Evolutionary conservation across 148 eudicot species (phyloP).

Genomic region (Vaccinium vitisidaea): DNA sequence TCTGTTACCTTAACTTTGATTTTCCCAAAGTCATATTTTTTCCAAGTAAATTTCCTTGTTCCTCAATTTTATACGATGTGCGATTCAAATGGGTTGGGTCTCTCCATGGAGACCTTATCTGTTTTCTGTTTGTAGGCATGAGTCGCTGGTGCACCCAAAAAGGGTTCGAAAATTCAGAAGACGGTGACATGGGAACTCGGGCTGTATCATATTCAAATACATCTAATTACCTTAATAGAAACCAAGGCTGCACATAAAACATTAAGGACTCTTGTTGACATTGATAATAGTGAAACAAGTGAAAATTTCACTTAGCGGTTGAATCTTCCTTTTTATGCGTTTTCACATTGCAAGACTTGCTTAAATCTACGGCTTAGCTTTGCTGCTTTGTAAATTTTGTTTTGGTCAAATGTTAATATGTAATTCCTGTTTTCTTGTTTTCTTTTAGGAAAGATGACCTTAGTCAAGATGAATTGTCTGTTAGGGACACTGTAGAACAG

Average conservation of each 20-base stretch:
- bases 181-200: neutral
- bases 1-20: neutral
- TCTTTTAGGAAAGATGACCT: constrained; percentile 21
- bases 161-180: neutral
- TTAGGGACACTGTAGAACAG: constrained; percentile 23
- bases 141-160: neutral
- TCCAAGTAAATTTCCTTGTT: neutral
- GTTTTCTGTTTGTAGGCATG: neutral
- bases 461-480: constrained; percentile 16
- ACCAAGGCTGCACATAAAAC: neutral
- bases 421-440: neutral
- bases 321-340: neutral
- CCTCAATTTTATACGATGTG: neutral
- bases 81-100: neutral
- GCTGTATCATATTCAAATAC: neutral
- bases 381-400: neutral
- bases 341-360: neutral
- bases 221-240: neutral
- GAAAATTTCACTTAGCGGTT: neutral
- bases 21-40: neutral
- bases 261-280: neutral
- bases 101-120: neutral
- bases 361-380: neutral
- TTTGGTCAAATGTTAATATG: neutral
- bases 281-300: neutral